Base-by-base conservation (phyloP, 2,329 filamentous ascomycete genomes). In the Scedosporium boydii region DNA sequence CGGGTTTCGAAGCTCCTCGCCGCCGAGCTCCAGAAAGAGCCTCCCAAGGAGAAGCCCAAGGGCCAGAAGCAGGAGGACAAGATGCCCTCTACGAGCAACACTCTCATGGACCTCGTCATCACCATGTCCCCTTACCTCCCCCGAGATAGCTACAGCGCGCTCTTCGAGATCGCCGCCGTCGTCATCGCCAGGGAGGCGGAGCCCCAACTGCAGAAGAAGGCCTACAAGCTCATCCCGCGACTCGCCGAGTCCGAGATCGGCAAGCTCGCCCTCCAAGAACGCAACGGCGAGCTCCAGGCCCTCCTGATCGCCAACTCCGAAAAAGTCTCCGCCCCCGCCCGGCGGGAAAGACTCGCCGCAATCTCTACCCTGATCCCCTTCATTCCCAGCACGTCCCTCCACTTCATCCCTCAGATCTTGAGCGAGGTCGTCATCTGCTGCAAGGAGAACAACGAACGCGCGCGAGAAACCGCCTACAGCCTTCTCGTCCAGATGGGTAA, bases 401-500 rank as follows among this genome's bases (percentile, higher is more conserved):
- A 97, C 74, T 98, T 99, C 75, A 93, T 99, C 65, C 93, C 95
- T 1, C 86, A 90, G 1, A 86, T 97, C 57, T 82, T 99, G 5
- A 92, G 92, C 3, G 95, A 99, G 76, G 91, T 98, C 41, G 93
- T 99, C 60, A 92, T 99, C 65, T 90, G 91, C 65, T 96, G 92
- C 76, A 99, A 99, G 75, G 95, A 99, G 77, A 91, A 95, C 70
- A 99, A 99, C 71, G 95, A 99, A 75, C 92, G 92, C 71, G 93
- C 95, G 0, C 84, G 95, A 66, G 92, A 90, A 61, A 87, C 88
- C 2, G 93, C 95, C 0, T 99, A 97, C 71, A 91, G 96, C 59
- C 81, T 98, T 16, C 83, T 99, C 12, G 89, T 99, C 23, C 82
- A 89, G 55, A 93, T 98, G 84, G 93, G 91, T 16, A 85, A 91